phyloP scores from a whole-genome alignment of 2,329 filamentous ascomycete species.

The Apiospora arundinis region DNA sequence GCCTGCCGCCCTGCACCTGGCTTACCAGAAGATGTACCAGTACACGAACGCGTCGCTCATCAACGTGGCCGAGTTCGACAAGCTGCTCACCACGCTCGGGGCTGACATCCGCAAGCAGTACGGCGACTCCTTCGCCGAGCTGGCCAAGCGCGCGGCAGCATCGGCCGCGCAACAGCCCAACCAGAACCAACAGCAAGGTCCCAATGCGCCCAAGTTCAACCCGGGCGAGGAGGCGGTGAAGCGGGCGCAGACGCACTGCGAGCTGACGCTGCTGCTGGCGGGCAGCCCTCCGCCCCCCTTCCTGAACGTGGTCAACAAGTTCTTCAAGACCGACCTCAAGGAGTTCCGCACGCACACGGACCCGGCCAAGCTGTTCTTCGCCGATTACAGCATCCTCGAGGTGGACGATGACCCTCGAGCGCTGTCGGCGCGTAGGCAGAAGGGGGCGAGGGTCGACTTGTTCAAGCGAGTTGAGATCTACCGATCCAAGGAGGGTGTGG shows the following conservation, averaged over 20 bases:
- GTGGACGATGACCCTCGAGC: slow-evolving; percentile 63
- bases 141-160: slow-evolving; percentile 53
- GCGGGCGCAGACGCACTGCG: slow-evolving; percentile 54
- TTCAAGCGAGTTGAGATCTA: slow-evolving; percentile 67
- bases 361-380: slow-evolving; percentile 72
- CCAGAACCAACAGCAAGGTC: slow-evolving; percentile 44
- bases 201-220: slow-evolving; percentile 43
- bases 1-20: slow-evolving; percentile 61
- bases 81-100: slow-evolving; percentile 59
- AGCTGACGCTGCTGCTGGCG: slow-evolving; percentile 59
- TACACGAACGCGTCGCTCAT: slow-evolving; percentile 59
- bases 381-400: slow-evolving; percentile 73
- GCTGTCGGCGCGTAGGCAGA: slow-evolving; percentile 46
- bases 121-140: slow-evolving; percentile 50
- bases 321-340: slow-evolving; percentile 65
- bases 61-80: slow-evolving; percentile 67
- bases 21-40: slow-evolving; percentile 61
- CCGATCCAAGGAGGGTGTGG: slow-evolving; percentile 41
- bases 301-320: slow-evolving; percentile 65
- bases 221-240: slow-evolving; percentile 47
- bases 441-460: slow-evolving; percentile 54
- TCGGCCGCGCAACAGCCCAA: slow-evolving; percentile 39
- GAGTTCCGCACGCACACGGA: slow-evolving; percentile 67
- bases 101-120: slow-evolving; percentile 59
- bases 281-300: slow-evolving; percentile 54